Evolutionary conservation across 2,329 filamentous ascomycete species (phyloP), one percentile per base, ranked within the genome.

Genomic region (Myriangium duriaei): DNA sequence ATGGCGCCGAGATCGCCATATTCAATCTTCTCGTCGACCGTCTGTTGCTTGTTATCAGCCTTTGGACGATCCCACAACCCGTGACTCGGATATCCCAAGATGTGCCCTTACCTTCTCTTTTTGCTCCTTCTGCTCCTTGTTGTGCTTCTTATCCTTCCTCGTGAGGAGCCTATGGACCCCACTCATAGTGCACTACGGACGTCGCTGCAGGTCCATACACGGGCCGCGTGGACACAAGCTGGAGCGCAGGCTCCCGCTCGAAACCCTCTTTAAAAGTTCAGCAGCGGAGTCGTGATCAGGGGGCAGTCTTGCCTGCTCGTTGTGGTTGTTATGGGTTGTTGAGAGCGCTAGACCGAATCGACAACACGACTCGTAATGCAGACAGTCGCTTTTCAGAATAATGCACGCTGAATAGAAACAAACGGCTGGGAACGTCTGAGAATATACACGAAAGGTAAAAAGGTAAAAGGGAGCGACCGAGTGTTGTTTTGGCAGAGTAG

Each of bases 101-200:
- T n/a, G n/a, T n/a, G n/a, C n/a, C n/a, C n/a, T n/a, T n/a, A n/a
- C n/a, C n/a, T n/a, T n/a, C n/a, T n/a, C 6, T 14, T 32, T 32
- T 5, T 13, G 21, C 35, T 30, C 13, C 21, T 30, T 12, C 28
- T 21, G 43, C 36, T 13, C 45, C 41, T 37, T 47, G 46, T 44
- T 42, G 39, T 44, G 45, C 47, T 53, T 54, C 57, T 65, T 84
- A 51, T 83, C 80, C 47, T 79, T 73, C 48, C 79, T 67, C 57
- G 74, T 81, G 43, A 82, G 73, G 55, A 85, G 77, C 51, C 79
- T 76, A 54, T 72, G 76, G 45, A 70, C 61, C 52, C 60, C 63
- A 51, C 62, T 64, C 63, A 67, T 67, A 45, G 46, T 61, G 29
- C 18, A n/a, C n/a, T n/a, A n/a, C n/a, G n/a, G n/a, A n/a, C n/a